Evolutionary conservation across 2,329 filamentous ascomycete species (phyloP), one percentile per base, ranked within the genome.

Genomic region (Trichoderma simmonsii): DNA sequence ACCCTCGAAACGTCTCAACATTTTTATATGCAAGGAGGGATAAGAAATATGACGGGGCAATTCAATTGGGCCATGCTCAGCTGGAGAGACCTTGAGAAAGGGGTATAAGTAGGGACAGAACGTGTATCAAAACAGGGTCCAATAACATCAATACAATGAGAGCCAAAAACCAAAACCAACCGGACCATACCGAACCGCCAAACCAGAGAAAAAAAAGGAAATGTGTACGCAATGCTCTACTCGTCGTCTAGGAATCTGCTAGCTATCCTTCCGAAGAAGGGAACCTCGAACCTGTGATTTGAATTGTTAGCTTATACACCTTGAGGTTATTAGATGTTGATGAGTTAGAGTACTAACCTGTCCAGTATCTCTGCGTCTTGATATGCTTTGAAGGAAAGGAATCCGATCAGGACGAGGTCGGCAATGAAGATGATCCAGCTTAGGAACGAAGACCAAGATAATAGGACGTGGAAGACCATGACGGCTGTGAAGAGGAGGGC

Each of bases 171-270:
- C 0, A n/a, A 24, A 59, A 61, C 54, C 65, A 51, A 18, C 57
- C 57, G 7, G 2, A 60, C 57, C 28, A 7, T 3, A 43, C 54
- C 65, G 12, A 51, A 0, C 64, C 39, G 54, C 56, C 39, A 24
- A 43, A 34, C 32, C 18, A 66, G 28, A 60, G 4, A 56, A 39
- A 30, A n/a, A 43, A 28, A 36, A 28, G 8, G 11, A 59, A 48
- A 28, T 12, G 26, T 26, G 21, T 4, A 36, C 15, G 4, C 15
- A 60, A 21, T 8, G 18, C 32, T 34, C 74, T 78, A 84, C 74
- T 98, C 96, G 79, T 97, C 93, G 78, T 98, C 95, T 71, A 98
- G 87, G 79, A 98, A 95, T 30, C 92, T 92, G 82, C 92, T 97
- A 57, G 96, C 96, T 76, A 98, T 84, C 56, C 86, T 86, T 5